Conservation (phyloP, 179 eudicot genomes). For the Silene coronaria region DNA sequence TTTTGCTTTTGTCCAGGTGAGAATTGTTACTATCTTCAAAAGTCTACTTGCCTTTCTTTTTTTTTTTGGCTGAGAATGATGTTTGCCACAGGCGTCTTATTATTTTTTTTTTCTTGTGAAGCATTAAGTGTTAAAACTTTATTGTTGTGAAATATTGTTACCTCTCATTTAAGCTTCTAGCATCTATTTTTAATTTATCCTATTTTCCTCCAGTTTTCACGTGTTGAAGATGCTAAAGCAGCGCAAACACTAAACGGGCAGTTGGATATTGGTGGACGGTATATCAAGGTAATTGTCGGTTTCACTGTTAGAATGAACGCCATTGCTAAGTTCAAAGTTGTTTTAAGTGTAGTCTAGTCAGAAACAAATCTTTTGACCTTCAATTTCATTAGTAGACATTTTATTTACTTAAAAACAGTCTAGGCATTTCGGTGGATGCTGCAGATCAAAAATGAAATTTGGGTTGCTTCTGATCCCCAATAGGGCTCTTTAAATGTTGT, state of each 20-base stretch:
- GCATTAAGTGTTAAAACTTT: background rate
- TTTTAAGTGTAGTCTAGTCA: background rate
- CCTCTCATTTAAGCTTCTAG: background rate
- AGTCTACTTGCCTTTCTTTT: background rate
- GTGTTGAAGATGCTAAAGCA: conserved; percentile 87
- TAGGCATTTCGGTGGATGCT: background rate
- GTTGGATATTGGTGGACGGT: conserved; percentile 85
- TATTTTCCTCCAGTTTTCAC: conserved; percentile 59
- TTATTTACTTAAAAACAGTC: background rate
- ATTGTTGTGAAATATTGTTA: background rate
- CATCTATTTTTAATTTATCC: background rate
- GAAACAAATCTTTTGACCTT: background rate
- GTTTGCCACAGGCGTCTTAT: background rate
- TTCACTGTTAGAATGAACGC: background rate
- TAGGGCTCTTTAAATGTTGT: background rate
- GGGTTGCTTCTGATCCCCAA: conserved; percentile 1
- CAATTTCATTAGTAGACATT: background rate
- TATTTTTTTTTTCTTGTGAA: too few relatives aligned
- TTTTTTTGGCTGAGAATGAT: conserved; percentile 5
- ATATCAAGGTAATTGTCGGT: conserved; percentile 59
- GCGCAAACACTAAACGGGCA: conserved; percentile 77
- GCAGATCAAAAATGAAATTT: background rate
- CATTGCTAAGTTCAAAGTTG: background rate
- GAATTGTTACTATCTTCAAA: background rate
- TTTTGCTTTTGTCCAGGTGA: conserved; percentile 91